phyloP scores from a whole-genome alignment of 2,329 filamentous ascomycete species.

The Parastagonospora nodorum region DNA sequence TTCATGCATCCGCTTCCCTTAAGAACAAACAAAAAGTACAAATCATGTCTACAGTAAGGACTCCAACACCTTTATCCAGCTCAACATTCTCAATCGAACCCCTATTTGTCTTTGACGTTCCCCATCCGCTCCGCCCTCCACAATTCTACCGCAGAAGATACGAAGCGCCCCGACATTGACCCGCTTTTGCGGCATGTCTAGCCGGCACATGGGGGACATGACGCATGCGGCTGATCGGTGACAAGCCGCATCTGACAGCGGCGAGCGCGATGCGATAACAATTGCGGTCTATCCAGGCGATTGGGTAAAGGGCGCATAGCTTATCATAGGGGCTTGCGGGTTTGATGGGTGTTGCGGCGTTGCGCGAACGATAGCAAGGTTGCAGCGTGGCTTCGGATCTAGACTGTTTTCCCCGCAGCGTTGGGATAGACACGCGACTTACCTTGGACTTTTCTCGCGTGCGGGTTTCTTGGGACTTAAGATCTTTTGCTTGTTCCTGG shows the following conservation, averaged over 20 bases:
- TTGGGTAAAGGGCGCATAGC: neutral
- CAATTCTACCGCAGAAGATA: slow-evolving; percentile 16
- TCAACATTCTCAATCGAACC: neutral
- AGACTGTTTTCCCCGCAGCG: slow-evolving; percentile 5
- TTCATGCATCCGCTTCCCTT: no score
- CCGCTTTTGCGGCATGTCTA: slow-evolving; percentile 8
- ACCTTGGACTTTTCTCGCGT: no score
- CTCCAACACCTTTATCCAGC: neutral
- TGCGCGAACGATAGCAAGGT: neutral
- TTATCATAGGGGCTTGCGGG: neutral
- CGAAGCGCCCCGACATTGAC: slow-evolving; percentile 12
- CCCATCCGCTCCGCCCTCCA: neutral
- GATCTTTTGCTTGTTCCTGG: neutral
- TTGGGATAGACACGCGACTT: slow-evolving; percentile 1
- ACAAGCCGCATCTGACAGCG: slow-evolving; percentile 13
- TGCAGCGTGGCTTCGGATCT: slow-evolving; percentile 2
- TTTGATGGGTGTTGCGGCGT: neutral
- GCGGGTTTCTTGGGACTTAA: no score
- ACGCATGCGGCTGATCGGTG: slow-evolving; percentile 17
- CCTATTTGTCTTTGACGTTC: neutral
- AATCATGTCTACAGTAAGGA: no score
- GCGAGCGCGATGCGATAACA: no score
- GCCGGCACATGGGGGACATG: slow-evolving; percentile 5
- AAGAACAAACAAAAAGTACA: no score
- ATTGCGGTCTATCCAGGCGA: neutral